Evolutionary conservation across 768 basidiomycete genomes (phyloP).

Genomic region (Agaricus subrufescens): DNA sequence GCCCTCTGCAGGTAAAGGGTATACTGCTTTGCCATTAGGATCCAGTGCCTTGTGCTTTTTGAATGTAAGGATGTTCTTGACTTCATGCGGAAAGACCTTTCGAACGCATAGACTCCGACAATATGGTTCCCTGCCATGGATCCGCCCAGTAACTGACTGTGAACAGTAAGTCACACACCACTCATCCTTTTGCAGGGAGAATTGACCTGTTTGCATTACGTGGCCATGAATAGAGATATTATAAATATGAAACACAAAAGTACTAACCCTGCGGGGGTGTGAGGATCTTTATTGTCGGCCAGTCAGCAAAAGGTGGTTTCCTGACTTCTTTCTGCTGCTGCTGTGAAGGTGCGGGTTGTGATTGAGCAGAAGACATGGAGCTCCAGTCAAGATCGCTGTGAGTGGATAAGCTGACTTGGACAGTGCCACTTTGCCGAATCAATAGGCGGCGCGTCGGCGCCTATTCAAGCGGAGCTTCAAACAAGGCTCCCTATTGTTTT

Average conservation of each 20-base stretch:
- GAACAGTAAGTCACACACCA: conserved; percentile 61
- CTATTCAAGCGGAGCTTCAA: conserved; percentile 18
- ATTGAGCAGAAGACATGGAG: conserved; percentile 15
- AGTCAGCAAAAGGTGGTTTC: conserved; percentile 38
- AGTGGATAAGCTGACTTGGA: background rate
- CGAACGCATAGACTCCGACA: conserved; percentile 62
- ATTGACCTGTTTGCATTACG: conserved; percentile 33
- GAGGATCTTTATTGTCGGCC: conserved; percentile 52
- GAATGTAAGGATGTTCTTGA: conserved; percentile 45
- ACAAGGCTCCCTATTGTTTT: background rate
- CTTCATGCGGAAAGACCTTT: conserved; percentile 63
- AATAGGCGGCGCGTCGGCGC: background rate
- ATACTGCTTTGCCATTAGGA: conserved; percentile 43
- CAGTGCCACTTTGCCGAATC: conserved; percentile 1
- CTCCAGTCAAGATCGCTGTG: conserved; percentile 4
- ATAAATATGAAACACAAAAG: background rate
- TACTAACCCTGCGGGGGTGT: conserved; percentile 43
- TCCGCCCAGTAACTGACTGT: conserved; percentile 51
- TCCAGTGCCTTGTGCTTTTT: conserved; percentile 37
- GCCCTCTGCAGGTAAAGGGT: conserved; percentile 65
- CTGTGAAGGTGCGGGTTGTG: conserved; percentile 23
- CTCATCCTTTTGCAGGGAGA: conserved; percentile 59
- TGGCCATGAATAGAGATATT: conserved; percentile 1
- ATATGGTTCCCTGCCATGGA: conserved; percentile 43
- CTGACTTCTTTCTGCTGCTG: conserved; percentile 27